Conservation (phyloP, 2,329 filamentous ascomycete genomes). For the Westerdykella aurantiaca region DNA sequence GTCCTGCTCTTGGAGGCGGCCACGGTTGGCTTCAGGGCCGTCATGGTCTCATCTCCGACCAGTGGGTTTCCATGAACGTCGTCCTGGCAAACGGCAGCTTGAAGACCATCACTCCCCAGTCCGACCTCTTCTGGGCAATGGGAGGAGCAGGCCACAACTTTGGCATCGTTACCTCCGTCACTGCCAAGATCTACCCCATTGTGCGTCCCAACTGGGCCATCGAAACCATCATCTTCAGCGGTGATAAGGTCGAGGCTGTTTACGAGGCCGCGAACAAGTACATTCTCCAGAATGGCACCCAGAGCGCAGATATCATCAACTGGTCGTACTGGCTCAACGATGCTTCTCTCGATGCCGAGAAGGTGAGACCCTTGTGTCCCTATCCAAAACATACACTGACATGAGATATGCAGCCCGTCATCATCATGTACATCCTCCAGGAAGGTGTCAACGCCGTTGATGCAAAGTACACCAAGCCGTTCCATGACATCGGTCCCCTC, state of each 20-base stretch:
- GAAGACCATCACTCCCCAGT: constrained; percentile 36
- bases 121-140: constrained; percentile 54
- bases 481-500: constrained; percentile 15
- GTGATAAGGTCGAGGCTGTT: constrained; percentile 47
- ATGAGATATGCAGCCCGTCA: constrained; percentile 8
- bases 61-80: constrained; percentile 49
- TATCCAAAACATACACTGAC: background rate
- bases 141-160: constrained; percentile 56
- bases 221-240: constrained; percentile 13
- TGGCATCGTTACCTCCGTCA: constrained; percentile 46
- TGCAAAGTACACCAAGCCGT: constrained; percentile 16
- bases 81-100: constrained; percentile 47
- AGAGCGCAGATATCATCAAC: constrained; percentile 34
- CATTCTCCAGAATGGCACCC: constrained; percentile 40
- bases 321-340: constrained; percentile 24
- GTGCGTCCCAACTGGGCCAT: background rate
- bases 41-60: constrained; percentile 50
- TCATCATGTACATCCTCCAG: constrained; percentile 21
- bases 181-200: constrained; percentile 40
- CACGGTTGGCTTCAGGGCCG: constrained; percentile 52
- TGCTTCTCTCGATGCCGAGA: constrained; percentile 9
- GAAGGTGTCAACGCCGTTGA: constrained; percentile 18
- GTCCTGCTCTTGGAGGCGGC: constrained; percentile 53
- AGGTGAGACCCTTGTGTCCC: constrained; percentile 4
- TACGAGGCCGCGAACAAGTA: constrained; percentile 46